Base-by-base conservation (phyloP, 257 asterid genomes). In the Solanum lycopersicoides region DNA sequence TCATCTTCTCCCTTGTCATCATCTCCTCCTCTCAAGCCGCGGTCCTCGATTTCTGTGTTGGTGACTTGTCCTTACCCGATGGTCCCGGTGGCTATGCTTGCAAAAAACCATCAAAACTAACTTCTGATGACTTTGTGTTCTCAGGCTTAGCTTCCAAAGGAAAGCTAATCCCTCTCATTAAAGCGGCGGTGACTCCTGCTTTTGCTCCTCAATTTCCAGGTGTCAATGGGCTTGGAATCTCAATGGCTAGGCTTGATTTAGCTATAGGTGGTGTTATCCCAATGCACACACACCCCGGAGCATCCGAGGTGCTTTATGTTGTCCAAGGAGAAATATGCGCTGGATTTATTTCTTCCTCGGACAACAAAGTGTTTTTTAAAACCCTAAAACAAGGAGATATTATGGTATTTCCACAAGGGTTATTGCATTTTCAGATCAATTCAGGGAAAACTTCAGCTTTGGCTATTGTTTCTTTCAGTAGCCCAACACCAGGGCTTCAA, bases 251-350 rank as follows among this genome's bases (percentile, higher is more conserved):
- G 3, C 85, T 96, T 85, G 98, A 96, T 60, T 73, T 95, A n/a
- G 98, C 94, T 32, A 85, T 95, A 0, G 91, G 91, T 0, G 98
- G 98, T 1, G 95, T 95, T 4, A 44, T 95, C 21, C 98, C 98
- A 20, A 72, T 95, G 91, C 98, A 96, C 89, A 95, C 98, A 13
- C 98, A 96, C 91, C 98, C 98, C 0, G 97, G 90, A 3, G 98
- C 94, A 1, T 90, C 95, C 1, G 97, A 95, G 86, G 66, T 95
- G 3, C 89, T 94, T 28, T 68, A 93, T 9, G 96, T 93, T 0
- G 89, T 87, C 15, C 90, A 93, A 86, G 99, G 98, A 0, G 4
- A 84, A 13, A 85, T 95, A 4, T 79, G 87, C 0, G 84, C 97
- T 0, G 98, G 92, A 2, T 96, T 96, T 83, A 87, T 96, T 20